A percentile compares a stretch with the other conserved stretches of the same genome.
These are phyloP conservation scores for Linum trigynum DNA, from an alignment of 345 rosid species.

Conservation along the genomic window DNA sequence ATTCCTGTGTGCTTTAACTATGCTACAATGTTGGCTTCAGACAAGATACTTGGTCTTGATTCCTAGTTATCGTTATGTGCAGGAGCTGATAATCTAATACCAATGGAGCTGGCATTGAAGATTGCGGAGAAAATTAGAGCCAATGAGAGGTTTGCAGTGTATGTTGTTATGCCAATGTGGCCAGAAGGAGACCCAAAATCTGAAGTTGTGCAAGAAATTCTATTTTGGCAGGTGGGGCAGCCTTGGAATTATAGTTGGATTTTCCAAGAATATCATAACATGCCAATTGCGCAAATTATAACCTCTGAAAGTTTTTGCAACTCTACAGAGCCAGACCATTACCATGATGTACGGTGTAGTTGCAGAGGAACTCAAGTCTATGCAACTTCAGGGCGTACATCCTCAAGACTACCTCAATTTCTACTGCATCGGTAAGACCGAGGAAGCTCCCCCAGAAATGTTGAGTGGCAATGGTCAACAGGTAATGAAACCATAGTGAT, in stretches of 20 bases:
- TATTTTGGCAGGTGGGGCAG: slow-evolving; percentile 77
- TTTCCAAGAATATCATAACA: background rate
- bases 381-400: slow-evolving; percentile 35
- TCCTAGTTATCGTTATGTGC: slow-evolving; percentile 12
- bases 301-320: slow-evolving; percentile 7
- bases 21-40: background rate
- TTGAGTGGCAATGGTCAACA: slow-evolving; percentile 19
- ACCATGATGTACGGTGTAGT: slow-evolving; percentile 73
- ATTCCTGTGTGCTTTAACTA: background rate
- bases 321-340: slow-evolving; percentile 80
- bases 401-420: slow-evolving; percentile 93
- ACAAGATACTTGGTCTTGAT: background rate
- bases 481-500: slow-evolving; percentile 29
- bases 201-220: slow-evolving; percentile 79
- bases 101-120: slow-evolving; percentile 95
- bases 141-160: slow-evolving; percentile 76
- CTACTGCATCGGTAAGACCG: slow-evolving; percentile 81
- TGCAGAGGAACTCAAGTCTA: slow-evolving; percentile 45
- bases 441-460: slow-evolving; percentile 25
- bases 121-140: slow-evolving; percentile 83
- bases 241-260: background rate
- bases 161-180: slow-evolving; percentile 90
- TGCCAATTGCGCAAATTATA: background rate
- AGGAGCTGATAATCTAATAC: slow-evolving; percentile 95
- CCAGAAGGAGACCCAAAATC: slow-evolving; percentile 95